phyloP scores from a whole-genome alignment of 2,329 filamentous ascomycete species.

The Fusarium penzigii region DNA sequence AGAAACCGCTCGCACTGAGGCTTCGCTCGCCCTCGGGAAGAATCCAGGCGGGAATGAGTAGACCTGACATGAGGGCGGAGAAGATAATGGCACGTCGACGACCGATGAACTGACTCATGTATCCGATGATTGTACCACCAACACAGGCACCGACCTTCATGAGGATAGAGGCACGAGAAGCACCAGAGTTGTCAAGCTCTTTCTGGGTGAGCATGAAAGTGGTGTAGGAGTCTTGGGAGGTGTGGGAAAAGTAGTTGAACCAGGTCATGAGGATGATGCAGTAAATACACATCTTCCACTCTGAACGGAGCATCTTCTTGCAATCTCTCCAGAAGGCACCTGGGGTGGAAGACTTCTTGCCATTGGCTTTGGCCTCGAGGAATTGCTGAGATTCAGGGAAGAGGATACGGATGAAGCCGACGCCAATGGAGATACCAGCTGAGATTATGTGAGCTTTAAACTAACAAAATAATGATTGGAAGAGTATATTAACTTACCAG shows the following conservation, averaged over 20 bases:
- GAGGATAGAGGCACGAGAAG: conserved; percentile 74
- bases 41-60: conserved; percentile 71
- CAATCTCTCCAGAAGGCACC: conserved; percentile 69
- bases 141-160: conserved; percentile 80
- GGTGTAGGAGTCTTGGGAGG: conserved; percentile 78
- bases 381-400: conserved; percentile 80
- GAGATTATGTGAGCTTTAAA: conserved; percentile 9
- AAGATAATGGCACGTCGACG: conserved; percentile 68
- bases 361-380: conserved; percentile 64
- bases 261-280: conserved; percentile 78
- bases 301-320: conserved; percentile 64
- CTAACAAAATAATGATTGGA: no score
- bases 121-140: conserved; percentile 72
- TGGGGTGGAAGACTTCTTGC: conserved; percentile 49
- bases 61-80: conserved; percentile 59
- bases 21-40: conserved; percentile 59
- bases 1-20: conserved; percentile 66
- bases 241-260: conserved; percentile 76
- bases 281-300: conserved; percentile 79
- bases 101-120: conserved; percentile 73
- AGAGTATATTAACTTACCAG: conserved; percentile 32
- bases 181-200: conserved; percentile 62
- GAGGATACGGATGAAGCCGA: conserved; percentile 66
- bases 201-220: conserved; percentile 78
- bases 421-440: conserved; percentile 65